Evolutionary conservation across 495 filamentous ascomycete species (phyloP).

Genomic region (Daldinia loculata): DNA sequence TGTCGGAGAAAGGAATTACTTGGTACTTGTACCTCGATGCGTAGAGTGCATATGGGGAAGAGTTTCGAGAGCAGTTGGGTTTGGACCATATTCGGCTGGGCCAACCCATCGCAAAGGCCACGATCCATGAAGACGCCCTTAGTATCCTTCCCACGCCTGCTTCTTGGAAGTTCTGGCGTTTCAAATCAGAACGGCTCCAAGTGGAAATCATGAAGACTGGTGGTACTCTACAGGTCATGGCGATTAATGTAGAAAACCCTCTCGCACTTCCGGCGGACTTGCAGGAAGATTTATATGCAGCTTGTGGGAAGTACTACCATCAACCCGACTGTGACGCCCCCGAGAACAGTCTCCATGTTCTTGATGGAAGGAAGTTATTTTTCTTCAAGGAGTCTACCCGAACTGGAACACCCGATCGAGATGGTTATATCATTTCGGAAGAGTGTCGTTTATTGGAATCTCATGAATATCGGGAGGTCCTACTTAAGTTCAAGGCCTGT

Average conservation of each 20-base stretch:
- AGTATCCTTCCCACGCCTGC: background rate
- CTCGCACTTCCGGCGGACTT: background rate
- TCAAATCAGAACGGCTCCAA: background rate
- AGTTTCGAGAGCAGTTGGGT: background rate
- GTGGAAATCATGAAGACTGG: background rate
- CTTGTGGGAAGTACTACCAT: constrained; percentile 65
- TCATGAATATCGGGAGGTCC: constrained; percentile 61
- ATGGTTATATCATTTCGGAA: constrained; percentile 72
- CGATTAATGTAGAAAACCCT: background rate
- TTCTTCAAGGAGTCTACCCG: constrained; percentile 72
- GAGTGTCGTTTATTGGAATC: constrained; percentile 60
- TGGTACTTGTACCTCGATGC: constrained; percentile 50
- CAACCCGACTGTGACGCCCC: constrained; percentile 75
- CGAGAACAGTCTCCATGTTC: constrained; percentile 63
- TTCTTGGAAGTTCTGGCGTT: constrained; percentile 19
- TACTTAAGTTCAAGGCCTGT: constrained; percentile 52
- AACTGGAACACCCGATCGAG: constrained; percentile 55
- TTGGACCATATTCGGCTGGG: background rate
- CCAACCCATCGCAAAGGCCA: constrained; percentile 35
- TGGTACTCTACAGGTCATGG: background rate
- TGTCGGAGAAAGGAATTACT: constrained; percentile 30
- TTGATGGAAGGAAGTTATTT: constrained; percentile 55
- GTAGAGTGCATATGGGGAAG: constrained; percentile 22
- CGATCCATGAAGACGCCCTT: background rate
- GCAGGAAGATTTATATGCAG: background rate